phyloP scores from a whole-genome alignment of 768 basidiomycete genomes.

The Rhizopogon roseolus region DNA sequence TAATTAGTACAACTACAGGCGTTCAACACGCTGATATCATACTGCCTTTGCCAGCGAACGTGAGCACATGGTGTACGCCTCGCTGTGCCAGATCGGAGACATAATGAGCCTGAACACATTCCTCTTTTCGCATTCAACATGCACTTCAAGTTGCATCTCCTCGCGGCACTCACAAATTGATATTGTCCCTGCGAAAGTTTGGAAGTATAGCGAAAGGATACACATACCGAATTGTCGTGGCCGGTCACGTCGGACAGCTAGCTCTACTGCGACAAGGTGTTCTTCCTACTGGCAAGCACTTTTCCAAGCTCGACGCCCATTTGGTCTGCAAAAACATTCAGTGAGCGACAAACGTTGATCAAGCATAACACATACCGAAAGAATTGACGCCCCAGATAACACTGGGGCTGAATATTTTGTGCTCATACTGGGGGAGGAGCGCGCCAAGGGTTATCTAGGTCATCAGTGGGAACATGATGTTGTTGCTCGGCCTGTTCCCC shows the following conservation, averaged over 20 bases:
- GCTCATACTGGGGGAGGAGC: constrained; percentile 89
- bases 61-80: too few relatives aligned
- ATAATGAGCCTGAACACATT: too few relatives aligned
- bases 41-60: too few relatives aligned
- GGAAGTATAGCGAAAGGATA: not conserved
- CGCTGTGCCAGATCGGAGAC: too few relatives aligned
- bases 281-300: constrained; percentile 94
- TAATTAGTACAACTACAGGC: too few relatives aligned
- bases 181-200: constrained; percentile 3
- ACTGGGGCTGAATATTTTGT: constrained; percentile 99
- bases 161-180: too few relatives aligned
- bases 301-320: constrained; percentile 99
- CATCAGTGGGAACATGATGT: constrained; percentile 89
- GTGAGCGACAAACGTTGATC: not conserved
- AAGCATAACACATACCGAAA: constrained; percentile 54
- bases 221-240: constrained; percentile 77
- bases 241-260: constrained; percentile 73
- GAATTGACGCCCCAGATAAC: constrained; percentile 99
- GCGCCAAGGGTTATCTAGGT: constrained; percentile 88
- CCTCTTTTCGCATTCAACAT: too few relatives aligned
- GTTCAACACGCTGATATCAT: too few relatives aligned
- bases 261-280: constrained; percentile 85
- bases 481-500: constrained; percentile 96
- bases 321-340: constrained; percentile 63
- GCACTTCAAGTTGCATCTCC: too few relatives aligned